These are phyloP conservation scores for Eustoma russellianum DNA, from an alignment of 257 asterid species.

Conservation along the genomic window DNA sequence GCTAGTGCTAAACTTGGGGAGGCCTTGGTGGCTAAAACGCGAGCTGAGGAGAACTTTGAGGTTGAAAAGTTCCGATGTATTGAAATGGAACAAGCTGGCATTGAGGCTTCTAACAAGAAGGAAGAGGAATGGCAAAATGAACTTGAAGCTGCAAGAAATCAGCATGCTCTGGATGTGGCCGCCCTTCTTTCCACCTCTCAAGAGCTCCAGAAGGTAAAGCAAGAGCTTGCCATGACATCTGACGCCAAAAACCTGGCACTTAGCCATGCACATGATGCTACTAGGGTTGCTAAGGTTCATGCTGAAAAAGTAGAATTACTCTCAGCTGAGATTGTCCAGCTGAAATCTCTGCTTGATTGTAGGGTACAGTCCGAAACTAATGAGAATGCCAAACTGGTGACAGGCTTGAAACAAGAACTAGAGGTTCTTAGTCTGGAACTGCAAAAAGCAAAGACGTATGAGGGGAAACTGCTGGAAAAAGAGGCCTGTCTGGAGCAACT, in stretches of 20 bases:
- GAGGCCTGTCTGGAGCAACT: conserved; percentile 69
- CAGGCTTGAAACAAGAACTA: conserved; percentile 55
- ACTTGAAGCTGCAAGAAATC: conserved; percentile 63
- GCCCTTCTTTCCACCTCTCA: conserved; percentile 62
- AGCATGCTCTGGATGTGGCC: conserved; percentile 64
- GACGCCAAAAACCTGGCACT: conserved; percentile 81
- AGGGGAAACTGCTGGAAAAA: conserved; percentile 52
- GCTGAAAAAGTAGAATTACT: conserved; percentile 59
- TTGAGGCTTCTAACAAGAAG: conserved; percentile 73
- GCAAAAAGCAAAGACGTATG: conserved; percentile 38
- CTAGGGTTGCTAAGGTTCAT: conserved; percentile 61
- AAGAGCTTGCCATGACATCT: conserved; percentile 45
- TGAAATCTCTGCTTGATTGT: conserved; percentile 58
- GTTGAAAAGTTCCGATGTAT: conserved; percentile 79
- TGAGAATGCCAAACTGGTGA: conserved; percentile 44
- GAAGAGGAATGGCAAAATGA: conserved; percentile 78
- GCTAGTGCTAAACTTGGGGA: conserved; percentile 81
- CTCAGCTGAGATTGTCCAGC: conserved; percentile 60
- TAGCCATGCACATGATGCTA: conserved; percentile 67
- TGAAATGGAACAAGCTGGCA: conserved; percentile 89
- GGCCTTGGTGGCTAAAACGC: conserved; percentile 72
- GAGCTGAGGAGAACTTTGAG: conserved; percentile 81
- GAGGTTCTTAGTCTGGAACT: conserved; percentile 54
- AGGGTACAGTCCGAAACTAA: conserved; percentile 39
- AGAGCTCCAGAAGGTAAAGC: conserved; percentile 70